Base-by-base conservation (phyloP, 441 rosid genomes). In the Erodium trifolium region DNA sequence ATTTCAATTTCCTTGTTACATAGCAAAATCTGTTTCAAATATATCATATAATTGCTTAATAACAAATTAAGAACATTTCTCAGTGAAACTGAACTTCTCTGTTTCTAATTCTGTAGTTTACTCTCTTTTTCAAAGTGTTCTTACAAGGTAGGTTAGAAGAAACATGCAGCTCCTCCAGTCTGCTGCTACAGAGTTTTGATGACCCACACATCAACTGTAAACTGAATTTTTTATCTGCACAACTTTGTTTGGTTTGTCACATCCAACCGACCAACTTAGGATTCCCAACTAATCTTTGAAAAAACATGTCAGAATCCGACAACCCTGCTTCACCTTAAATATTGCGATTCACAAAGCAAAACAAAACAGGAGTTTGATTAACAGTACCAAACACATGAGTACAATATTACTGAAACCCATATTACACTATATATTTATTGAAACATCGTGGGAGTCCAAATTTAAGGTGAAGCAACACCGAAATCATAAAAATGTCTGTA, bases 401-500 rank as follows among this genome's bases (percentile, higher is more conserved):
- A 10, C 18, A 59, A 2, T 11, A 45, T 11, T 12, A 12, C 51
- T 45, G 9, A 45, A 12, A 11, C 51, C 51, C 51, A 45, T 45
- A 23, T 23, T 23, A 23, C 27, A 23, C 27, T 23, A 23, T 23
- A 10, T 45, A 10, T 31, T 31, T 31, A 31, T 31, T 31, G 34
- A 31, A 23, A 23, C 27, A 23, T 23, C 27, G 27, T 23, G 27
- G 2, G 27, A 23, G 27, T 23, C 27, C 27, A 23, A 23, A 23
- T 23, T 0, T 23, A 23, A n/a, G n/a, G n/a, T n/a, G n/a, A 23
- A 59, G 31, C 64, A 59, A 67, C 74, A 74, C 29, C 67, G 19
- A 59, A 69, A 74, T 68, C 47, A 71, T 41, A 47, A 55, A 71
- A 73, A 37, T 43, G 35, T 5, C 31, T 63, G 19, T 65, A 67